A percentile compares a stretch with the other conserved stretches of the same genome.
Conservation (phyloP, 176 grass and related monocot species). For the Elymus sibiricus region DNA sequence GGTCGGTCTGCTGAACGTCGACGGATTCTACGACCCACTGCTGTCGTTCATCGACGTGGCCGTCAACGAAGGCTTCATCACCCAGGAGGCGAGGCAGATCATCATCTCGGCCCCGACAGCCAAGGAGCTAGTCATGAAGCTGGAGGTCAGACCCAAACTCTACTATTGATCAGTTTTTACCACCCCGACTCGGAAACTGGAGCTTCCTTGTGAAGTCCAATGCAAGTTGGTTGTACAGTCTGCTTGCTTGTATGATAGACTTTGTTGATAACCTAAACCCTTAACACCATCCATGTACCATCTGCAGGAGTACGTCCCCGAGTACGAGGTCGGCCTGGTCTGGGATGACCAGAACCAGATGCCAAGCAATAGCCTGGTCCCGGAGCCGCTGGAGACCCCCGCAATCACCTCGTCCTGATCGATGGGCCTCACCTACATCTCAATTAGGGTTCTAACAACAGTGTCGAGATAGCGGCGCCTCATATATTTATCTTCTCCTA, state of each 20-base stretch:
- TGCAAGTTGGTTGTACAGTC: not conserved
- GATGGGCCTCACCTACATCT: not conserved
- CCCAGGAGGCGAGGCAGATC: slow-evolving; percentile 65
- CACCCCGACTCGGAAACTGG: not conserved
- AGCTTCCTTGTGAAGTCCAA: not conserved
- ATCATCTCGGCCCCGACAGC: slow-evolving; percentile 79
- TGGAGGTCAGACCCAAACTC: slow-evolving; percentile 56
- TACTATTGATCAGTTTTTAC: not conserved
- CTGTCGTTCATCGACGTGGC: slow-evolving; percentile 85
- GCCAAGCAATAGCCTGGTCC: slow-evolving; percentile 43
- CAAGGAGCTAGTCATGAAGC: slow-evolving; percentile 71
- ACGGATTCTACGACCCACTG: slow-evolving; percentile 85
- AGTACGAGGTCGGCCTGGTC: slow-evolving; percentile 55
- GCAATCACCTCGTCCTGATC: slow-evolving; percentile 43
- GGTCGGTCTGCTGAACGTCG: slow-evolving; percentile 92
- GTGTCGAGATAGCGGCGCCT: not conserved
- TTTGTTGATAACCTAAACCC: not conserved
- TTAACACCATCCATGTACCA: not conserved
- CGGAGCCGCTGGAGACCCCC: slow-evolving; percentile 35
- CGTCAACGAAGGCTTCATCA: slow-evolving; percentile 80
- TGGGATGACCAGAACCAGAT: slow-evolving; percentile 74
- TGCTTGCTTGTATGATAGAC: not conserved
- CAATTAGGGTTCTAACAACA: not conserved
- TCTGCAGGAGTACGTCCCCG: slow-evolving; percentile 53
- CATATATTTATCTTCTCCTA: not conserved